phyloP scores from a whole-genome alignment of 768 basidiomycete genomes.

The Leccinum barrowsii region DNA sequence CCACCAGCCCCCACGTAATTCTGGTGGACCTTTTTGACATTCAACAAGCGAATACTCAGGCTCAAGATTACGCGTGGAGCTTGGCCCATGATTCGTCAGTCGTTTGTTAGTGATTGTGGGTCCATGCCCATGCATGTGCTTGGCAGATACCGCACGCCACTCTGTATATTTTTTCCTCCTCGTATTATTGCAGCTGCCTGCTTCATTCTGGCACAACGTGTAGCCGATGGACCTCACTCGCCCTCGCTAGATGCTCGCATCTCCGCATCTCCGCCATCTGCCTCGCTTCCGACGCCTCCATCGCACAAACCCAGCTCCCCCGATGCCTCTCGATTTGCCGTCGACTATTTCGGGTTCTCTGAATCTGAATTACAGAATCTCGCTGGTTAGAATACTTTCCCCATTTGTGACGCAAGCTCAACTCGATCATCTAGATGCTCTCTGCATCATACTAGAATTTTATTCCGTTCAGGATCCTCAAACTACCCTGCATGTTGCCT shows the following conservation, averaged over 20 bases:
- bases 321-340: constrained; percentile 61
- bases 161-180: constrained; percentile 69
- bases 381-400: constrained; percentile 45
- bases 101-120: background rate
- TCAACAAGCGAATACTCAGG: constrained; percentile 40
- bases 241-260: constrained; percentile 73
- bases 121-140: constrained; percentile 5
- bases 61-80: constrained; percentile 82
- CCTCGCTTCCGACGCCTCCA: constrained; percentile 78
- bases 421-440: constrained; percentile 44
- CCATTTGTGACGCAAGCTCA: constrained; percentile 1
- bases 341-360: constrained; percentile 64
- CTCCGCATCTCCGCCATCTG: constrained; percentile 64
- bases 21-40: constrained; percentile 70
- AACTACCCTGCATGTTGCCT: constrained; percentile 46
- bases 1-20: constrained; percentile 72
- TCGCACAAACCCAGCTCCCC: constrained; percentile 72
- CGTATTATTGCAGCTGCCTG: constrained; percentile 74
- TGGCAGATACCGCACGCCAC: constrained; percentile 70
- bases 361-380: constrained; percentile 55
- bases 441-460: constrained; percentile 68
- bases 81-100: constrained; percentile 84
- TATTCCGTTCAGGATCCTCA: constrained; percentile 61
- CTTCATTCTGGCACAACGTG: constrained; percentile 70
- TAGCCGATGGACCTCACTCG: constrained; percentile 69